A percentile compares a stretch with the other conserved stretches of the same genome.
Evolutionary conservation across 2,329 filamentous ascomycete species (phyloP).

Genomic region (Metarhizium brunneum): DNA sequence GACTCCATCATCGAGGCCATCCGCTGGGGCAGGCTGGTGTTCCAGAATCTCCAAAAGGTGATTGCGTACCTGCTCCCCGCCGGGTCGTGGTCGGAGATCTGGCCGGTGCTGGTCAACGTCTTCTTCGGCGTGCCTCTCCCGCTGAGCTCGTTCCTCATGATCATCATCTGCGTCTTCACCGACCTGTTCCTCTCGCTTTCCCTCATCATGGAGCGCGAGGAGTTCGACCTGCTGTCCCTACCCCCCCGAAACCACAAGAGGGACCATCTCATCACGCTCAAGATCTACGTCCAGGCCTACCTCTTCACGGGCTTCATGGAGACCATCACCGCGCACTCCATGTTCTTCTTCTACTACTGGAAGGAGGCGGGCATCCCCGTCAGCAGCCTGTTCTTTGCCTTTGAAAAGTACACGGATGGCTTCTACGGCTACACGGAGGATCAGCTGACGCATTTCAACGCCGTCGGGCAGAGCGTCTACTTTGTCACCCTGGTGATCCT

Average conservation of each 20-base stretch:
- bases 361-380: slow-evolving; percentile 37
- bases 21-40: slow-evolving; percentile 28
- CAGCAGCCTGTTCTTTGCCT: slow-evolving; percentile 38
- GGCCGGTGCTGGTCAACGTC: slow-evolving; percentile 46
- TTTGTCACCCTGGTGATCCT: slow-evolving; percentile 45
- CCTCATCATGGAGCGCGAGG: slow-evolving; percentile 46
- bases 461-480: slow-evolving; percentile 40
- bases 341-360: slow-evolving; percentile 47
- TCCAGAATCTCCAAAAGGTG: slow-evolving; percentile 32
- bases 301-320: slow-evolving; percentile 44
- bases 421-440: slow-evolving; percentile 38
- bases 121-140: slow-evolving; percentile 45
- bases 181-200: slow-evolving; percentile 42
- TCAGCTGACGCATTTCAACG: slow-evolving; percentile 38
- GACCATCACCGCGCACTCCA: slow-evolving; percentile 36
- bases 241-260: slow-evolving; percentile 39
- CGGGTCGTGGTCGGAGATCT: slow-evolving; percentile 46
- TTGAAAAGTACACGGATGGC: slow-evolving; percentile 36
- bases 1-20: slow-evolving; percentile 62
- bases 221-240: slow-evolving; percentile 41
- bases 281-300: slow-evolving; percentile 42
- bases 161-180: slow-evolving; percentile 48
- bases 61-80: slow-evolving; percentile 39
- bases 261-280: slow-evolving; percentile 42
- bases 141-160: slow-evolving; percentile 45